Evolutionary conservation across 1,284 basidiomycete genomes (phyloP).

Genomic region (Xerocomus nothofagi): DNA sequence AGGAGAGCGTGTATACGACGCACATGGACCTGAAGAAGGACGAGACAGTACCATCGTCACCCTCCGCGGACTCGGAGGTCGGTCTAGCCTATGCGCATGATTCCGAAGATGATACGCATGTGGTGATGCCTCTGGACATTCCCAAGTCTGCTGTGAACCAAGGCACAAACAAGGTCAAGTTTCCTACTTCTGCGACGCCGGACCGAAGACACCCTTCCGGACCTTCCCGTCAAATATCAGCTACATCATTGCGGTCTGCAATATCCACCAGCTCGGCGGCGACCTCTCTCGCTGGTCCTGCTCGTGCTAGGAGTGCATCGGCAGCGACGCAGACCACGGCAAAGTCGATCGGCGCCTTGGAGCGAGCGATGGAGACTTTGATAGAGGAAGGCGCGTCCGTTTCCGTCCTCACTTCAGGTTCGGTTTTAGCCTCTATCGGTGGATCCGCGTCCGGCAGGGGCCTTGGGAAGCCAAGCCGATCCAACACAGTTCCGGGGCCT

Average conservation of each 20-base stretch:
- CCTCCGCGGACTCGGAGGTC: slow-evolving; percentile 40
- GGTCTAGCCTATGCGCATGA: slow-evolving; percentile 55
- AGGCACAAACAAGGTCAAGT: slow-evolving; percentile 29
- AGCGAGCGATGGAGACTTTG: slow-evolving; percentile 51
- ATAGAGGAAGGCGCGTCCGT: slow-evolving; percentile 43
- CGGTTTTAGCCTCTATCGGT: slow-evolving; percentile 32
- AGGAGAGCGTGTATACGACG: slow-evolving; percentile 36
- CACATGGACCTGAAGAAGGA: slow-evolving; percentile 27
- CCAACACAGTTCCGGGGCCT: slow-evolving; percentile 46
- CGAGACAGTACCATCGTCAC: slow-evolving; percentile 38
- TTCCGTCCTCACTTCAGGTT: slow-evolving; percentile 31
- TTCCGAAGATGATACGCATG: slow-evolving; percentile 42
- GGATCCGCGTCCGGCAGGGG: slow-evolving; percentile 33
- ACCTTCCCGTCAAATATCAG: slow-evolving; percentile 31
- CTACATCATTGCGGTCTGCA: slow-evolving; percentile 23
- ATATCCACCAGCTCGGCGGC: slow-evolving; percentile 22
- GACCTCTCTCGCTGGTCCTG: slow-evolving; percentile 21
- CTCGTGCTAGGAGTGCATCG: slow-evolving; percentile 31
- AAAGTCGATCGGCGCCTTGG: slow-evolving; percentile 37
- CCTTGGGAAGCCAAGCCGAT: slow-evolving; percentile 39
- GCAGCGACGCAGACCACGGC: slow-evolving; percentile 31
- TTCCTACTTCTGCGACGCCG: slow-evolving; percentile 15
- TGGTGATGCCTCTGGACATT: slow-evolving; percentile 32
- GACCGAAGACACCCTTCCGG: slow-evolving; percentile 6
- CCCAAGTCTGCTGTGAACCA: slow-evolving; percentile 37